phyloP scores from a whole-genome alignment of 768 basidiomycete species.

The Termitomyces sp. region DNA sequence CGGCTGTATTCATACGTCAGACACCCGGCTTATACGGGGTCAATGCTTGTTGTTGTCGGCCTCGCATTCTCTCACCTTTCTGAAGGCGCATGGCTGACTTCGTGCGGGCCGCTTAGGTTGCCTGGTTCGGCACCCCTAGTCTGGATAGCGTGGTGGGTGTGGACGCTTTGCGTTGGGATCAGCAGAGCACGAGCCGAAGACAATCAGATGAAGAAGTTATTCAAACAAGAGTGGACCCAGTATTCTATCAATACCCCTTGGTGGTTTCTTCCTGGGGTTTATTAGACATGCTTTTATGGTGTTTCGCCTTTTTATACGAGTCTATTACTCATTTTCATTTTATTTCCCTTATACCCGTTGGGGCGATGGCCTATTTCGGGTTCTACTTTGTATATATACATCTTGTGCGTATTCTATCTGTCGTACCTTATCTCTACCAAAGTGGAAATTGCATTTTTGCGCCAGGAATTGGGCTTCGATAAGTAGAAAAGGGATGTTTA shows the following conservation, averaged over 20 bases:
- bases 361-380: too few relatives aligned
- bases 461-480: too few relatives aligned
- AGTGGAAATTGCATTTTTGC: too few relatives aligned
- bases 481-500: too few relatives aligned
- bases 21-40: constrained; percentile 44
- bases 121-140: constrained; percentile 20
- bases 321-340: too few relatives aligned
- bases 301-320: background rate
- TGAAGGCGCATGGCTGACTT: constrained; percentile 32
- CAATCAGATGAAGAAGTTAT: constrained; percentile 36
- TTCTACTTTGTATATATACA: too few relatives aligned
- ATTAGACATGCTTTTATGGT: constrained; percentile 12
- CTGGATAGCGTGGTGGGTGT: constrained; percentile 35
- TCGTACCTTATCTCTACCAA: too few relatives aligned
- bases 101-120: constrained; percentile 24
- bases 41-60: constrained; percentile 36
- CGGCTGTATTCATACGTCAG: constrained; percentile 42
- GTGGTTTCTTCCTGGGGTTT: constrained; percentile 45
- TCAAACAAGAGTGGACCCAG: constrained; percentile 38
- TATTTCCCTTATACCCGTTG: too few relatives aligned
- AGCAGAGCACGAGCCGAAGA: constrained; percentile 46
- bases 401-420: too few relatives aligned
- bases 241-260: constrained; percentile 36
- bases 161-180: constrained; percentile 35
- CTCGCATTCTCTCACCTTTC: constrained; percentile 37